Conservation (phyloP, 306 rosid genomes). For the Trichosanthes cucumerina region DNA sequence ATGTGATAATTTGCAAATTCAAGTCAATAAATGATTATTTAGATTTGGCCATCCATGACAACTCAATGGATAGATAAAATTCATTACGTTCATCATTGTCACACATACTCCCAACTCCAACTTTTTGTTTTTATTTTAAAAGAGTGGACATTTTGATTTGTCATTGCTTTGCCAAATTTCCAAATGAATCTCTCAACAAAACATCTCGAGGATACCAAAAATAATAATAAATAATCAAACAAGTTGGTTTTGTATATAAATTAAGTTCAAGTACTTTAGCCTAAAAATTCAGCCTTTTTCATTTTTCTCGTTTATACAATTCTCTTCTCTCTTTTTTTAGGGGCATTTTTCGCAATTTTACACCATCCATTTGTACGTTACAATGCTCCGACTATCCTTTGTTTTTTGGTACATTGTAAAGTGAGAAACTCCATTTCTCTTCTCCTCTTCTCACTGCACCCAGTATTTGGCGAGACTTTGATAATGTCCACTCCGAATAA, state of each 20-base stretch:
- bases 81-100: neutral
- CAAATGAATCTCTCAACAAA: neutral
- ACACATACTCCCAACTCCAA: neutral
- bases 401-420: constrained; percentile 66
- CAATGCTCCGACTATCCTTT: constrained; percentile 81
- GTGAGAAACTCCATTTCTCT: constrained; percentile 55
- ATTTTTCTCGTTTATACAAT: neutral
- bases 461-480: constrained; percentile 37
- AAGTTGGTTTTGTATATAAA: neutral
- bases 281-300: neutral
- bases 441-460: constrained; percentile 49
- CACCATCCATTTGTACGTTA: constrained; percentile 22
- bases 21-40: neutral
- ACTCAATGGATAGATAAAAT: neutral
- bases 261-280: neutral
- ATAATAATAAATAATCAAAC: neutral
- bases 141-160: neutral
- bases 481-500: constrained; percentile 88
- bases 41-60: neutral
- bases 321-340: neutral
- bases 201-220: neutral
- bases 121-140: neutral
- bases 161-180: neutral
- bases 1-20: neutral
- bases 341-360: neutral